Conservation (phyloP, 2,329 filamentous ascomycete species). For the Fusarium buharicum region DNA sequence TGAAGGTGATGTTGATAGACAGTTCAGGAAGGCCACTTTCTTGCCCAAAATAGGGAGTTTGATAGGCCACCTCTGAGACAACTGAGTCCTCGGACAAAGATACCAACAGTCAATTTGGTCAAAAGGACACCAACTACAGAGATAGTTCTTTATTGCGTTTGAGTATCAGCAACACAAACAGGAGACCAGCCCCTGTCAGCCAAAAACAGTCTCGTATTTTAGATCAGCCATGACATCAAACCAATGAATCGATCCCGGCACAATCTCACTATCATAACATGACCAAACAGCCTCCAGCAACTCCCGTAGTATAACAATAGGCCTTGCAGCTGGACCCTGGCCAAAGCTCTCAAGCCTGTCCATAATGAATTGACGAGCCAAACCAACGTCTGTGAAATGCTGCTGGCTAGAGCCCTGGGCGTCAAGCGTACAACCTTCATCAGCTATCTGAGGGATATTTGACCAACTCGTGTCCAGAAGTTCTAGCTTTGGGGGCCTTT, state of each 20-base stretch:
- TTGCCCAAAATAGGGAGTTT: constrained; percentile 11
- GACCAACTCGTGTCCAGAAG: neutral
- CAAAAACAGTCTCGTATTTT: constrained; percentile 36
- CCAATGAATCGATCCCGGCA: constrained; percentile 22
- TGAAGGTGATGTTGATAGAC: neutral
- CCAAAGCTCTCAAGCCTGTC: constrained; percentile 16
- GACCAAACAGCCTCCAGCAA: constrained; percentile 29
- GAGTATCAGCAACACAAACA: constrained; percentile 1
- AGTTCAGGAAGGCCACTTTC: neutral
- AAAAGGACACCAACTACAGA: neutral
- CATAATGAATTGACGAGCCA: constrained; percentile 25
- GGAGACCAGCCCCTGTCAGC: neutral
- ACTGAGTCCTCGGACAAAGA: neutral
- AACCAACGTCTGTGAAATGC: constrained; percentile 11
- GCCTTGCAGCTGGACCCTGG: constrained; percentile 7
- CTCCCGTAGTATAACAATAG: constrained; percentile 27
- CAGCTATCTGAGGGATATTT: neutral
- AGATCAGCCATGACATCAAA: constrained; percentile 30
- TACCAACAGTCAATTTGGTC: neutral
- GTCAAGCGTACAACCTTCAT: neutral
- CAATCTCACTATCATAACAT: constrained; percentile 28
- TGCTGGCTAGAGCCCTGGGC: neutral
- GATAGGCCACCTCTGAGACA: neutral
- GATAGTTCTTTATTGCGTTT: neutral
- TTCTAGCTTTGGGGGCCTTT: constrained; percentile 6